Evolutionary conservation across 352 stramenopile species (phyloP), one percentile per base, ranked within the genome.

Genomic region (Chrysophaeum taylorii): DNA sequence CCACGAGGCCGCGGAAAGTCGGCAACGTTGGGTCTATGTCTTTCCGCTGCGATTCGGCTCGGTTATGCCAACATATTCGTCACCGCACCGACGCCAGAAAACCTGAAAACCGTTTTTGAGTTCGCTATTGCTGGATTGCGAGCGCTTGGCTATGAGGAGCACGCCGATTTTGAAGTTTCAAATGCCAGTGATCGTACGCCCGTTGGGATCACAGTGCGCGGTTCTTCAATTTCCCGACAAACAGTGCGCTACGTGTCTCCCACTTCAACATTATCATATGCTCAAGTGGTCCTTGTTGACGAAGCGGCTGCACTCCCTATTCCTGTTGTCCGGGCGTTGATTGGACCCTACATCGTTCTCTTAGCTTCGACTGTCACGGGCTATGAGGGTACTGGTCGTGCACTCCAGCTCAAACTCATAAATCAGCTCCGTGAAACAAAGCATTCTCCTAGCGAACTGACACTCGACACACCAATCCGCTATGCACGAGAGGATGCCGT

Each of bases 261-360:
- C n/a, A n/a, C n/a, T n/a, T n/a, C n/a, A n/a, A n/a, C n/a, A n/a
- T n/a, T n/a, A n/a, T n/a, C n/a, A n/a, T n/a, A 97, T 72, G 93
- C 94, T 1, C 95, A 99, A 77, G 88, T 99, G 68, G 78, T 99
- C 15, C 93, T 94, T 4, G 94, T 99, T 70, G 95, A 99, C 78
- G 95, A 99, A 79, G 96, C 96, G 29, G 96, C 96, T n/a, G 96
- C 95, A 16, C 99, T 99, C 76, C 96, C 96, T n/a, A 85, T 99
- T 18, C 96, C 96, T 0, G 80, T 98, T 27, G 93, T 99, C 5
- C 89, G 96, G 71, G 88, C 89, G 50, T 79, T 99, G 37, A 85
- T 99, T 42, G 92, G 92, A 0, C 79, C 90, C 39, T 96, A 97
- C 79, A 80, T 99, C 12, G 95, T 97, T 15, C 98, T 99, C 75